These are phyloP conservation scores for Sinapis alba DNA, from an alignment of 441 rosid genomes.

Conservation along the genomic window DNA sequence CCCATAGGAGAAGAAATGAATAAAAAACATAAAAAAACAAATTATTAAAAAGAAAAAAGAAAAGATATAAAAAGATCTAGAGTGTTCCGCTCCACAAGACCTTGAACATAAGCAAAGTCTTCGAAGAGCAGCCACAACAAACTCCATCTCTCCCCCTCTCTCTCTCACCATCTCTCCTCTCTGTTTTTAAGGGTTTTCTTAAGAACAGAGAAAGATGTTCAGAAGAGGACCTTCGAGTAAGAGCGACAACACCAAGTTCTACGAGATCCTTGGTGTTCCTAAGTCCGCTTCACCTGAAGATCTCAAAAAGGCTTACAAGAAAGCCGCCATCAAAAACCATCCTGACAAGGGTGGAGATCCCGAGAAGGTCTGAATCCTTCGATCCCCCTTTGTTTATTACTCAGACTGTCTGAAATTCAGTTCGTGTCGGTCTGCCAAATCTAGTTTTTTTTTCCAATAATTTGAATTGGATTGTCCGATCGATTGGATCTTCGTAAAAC, in stretches of 20 bases:
- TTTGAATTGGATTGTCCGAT: neutral
- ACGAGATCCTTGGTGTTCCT: conserved; percentile 73
- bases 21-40: neutral
- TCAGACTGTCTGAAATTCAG: neutral
- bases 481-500: neutral
- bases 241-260: conserved; percentile 66
- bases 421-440: neutral
- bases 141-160: neutral
- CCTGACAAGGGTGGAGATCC: conserved; percentile 94
- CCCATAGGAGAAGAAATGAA: neutral
- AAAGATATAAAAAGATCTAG: neutral
- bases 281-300: conserved; percentile 66
- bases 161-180: neutral
- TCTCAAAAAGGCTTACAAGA: conserved; percentile 76
- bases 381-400: neutral
- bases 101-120: conserved; percentile 21
- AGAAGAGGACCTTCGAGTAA: conserved; percentile 67
- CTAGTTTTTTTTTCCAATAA: neutral
- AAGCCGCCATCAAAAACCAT: conserved; percentile 82
- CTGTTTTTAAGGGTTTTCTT: conserved; percentile 23
- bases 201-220: conserved; percentile 52
- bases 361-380: conserved; percentile 53
- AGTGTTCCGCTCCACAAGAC: conserved; percentile 29
- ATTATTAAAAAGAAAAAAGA: neutral
- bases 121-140: conserved; percentile 30